Percentiles rank a stretch among this genome's conserved stretches.
Evolutionary conservation across 129 eudicot species (phyloP).

Genomic region (Ambrosia artemisiifolia): DNA sequence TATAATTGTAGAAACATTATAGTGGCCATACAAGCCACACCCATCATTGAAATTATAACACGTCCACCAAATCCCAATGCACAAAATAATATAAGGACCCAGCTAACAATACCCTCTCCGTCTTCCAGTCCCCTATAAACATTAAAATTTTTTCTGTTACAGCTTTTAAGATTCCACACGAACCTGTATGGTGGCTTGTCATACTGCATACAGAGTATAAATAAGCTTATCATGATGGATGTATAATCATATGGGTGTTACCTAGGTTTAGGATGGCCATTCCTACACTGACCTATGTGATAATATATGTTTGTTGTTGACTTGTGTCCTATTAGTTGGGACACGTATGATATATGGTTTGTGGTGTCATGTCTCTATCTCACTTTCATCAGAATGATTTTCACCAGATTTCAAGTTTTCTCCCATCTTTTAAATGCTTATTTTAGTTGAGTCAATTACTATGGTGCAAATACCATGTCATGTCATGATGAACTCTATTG

Average conservation of each 20-base stretch:
- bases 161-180: neutral
- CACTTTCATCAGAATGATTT: neutral
- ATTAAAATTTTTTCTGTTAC: neutral
- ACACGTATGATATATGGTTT: neutral
- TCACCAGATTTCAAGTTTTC: neutral
- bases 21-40: neutral
- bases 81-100: neutral
- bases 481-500: neutral
- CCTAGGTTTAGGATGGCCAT: neutral
- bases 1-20: neutral
- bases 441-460: neutral
- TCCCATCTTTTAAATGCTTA: neutral
- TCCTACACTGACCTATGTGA: neutral
- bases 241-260: constrained; percentile 1
- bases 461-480: neutral
- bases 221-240: neutral
- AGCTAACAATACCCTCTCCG: neutral
- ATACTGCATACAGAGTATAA: neutral
- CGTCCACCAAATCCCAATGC: neutral
- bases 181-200: neutral
- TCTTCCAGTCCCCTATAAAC: neutral
- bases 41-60: neutral
- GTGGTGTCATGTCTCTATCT: neutral
- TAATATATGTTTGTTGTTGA: neutral
- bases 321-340: neutral